Conservation (phyloP, 306 rosid genomes). For the Herpetospermum pedunculosum region DNA sequence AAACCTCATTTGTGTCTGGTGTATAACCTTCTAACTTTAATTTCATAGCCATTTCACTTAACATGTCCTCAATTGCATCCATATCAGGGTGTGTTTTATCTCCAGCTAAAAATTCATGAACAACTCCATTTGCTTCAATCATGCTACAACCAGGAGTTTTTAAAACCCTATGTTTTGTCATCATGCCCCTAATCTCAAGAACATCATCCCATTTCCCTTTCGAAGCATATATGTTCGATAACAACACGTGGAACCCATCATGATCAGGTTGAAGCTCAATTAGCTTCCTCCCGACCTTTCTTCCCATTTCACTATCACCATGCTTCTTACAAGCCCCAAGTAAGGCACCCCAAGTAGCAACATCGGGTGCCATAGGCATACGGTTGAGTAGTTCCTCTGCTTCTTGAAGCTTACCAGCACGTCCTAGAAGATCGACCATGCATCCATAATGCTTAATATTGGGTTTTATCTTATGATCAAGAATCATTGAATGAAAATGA, state of each 20-base stretch:
- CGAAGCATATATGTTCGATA: slow-evolving; percentile 74
- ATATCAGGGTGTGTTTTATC: slow-evolving; percentile 69
- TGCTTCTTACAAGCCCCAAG: slow-evolving; percentile 69
- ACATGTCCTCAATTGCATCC: slow-evolving; percentile 46
- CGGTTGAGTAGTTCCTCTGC: slow-evolving; percentile 44
- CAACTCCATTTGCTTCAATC: slow-evolving; percentile 75
- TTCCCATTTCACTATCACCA: slow-evolving; percentile 55
- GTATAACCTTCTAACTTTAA: slow-evolving; percentile 78
- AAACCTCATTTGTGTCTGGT: slow-evolving; percentile 84
- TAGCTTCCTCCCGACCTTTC: slow-evolving; percentile 55
- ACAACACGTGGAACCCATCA: slow-evolving; percentile 75
- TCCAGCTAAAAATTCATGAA: slow-evolving; percentile 75
- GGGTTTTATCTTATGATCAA: slow-evolving; percentile 47
- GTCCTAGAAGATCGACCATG: slow-evolving; percentile 81
- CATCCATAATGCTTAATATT: slow-evolving; percentile 71
- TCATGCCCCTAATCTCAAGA: slow-evolving; percentile 53
- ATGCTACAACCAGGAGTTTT: slow-evolving; percentile 92
- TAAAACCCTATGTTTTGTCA: slow-evolving; percentile 71
- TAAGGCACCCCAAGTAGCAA: slow-evolving; percentile 86
- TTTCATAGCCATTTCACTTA: slow-evolving; percentile 44
- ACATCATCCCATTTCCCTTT: slow-evolving; percentile 71
- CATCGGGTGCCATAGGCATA: slow-evolving; percentile 43
- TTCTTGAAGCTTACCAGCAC: slow-evolving; percentile 62
- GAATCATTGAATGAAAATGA: slow-evolving; percentile 54
- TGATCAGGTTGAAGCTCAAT: slow-evolving; percentile 60